These are phyloP conservation scores for Sabuloglossum arenarium DNA, from an alignment of 495 filamentous ascomycete species.

Conservation along the genomic window DNA sequence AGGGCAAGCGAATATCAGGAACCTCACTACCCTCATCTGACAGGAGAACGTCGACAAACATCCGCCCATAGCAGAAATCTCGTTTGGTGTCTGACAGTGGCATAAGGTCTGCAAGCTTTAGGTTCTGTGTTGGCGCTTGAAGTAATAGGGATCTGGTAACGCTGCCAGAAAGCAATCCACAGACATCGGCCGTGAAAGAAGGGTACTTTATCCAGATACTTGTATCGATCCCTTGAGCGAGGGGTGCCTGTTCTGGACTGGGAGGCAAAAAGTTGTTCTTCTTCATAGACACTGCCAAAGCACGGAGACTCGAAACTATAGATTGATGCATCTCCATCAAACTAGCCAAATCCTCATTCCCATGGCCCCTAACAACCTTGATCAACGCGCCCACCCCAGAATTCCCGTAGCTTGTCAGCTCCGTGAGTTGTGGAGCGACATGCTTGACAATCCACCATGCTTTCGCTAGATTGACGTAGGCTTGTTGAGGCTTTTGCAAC, in stretches of 20 bases:
- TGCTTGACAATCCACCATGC: constrained; percentile 59
- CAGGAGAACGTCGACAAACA: constrained; percentile 47
- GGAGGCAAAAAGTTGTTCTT: constrained; percentile 54
- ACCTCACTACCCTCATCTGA: constrained; percentile 44
- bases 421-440: constrained; percentile 24
- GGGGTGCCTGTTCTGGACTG: constrained; percentile 30
- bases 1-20: constrained; percentile 34
- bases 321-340: constrained; percentile 30
- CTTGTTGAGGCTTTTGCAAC: constrained; percentile 26
- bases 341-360: constrained; percentile 25
- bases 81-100: constrained; percentile 48
- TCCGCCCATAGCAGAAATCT: constrained; percentile 52
- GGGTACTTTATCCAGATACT: constrained; percentile 60
- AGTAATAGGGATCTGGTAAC: constrained; percentile 27
- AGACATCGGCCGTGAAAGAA: constrained; percentile 41
- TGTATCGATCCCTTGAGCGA: constrained; percentile 46
- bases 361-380: constrained; percentile 24
- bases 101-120: constrained; percentile 39
- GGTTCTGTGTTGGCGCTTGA: constrained; percentile 16
- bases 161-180: constrained; percentile 35
- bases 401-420: constrained; percentile 22
- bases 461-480: constrained; percentile 63
- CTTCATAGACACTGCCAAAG: constrained; percentile 61
- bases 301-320: constrained; percentile 40
- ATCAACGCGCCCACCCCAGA: constrained; percentile 24